Conservation (phyloP, 2,329 filamentous ascomycete genomes). For the Colletotrichum sp. region DNA sequence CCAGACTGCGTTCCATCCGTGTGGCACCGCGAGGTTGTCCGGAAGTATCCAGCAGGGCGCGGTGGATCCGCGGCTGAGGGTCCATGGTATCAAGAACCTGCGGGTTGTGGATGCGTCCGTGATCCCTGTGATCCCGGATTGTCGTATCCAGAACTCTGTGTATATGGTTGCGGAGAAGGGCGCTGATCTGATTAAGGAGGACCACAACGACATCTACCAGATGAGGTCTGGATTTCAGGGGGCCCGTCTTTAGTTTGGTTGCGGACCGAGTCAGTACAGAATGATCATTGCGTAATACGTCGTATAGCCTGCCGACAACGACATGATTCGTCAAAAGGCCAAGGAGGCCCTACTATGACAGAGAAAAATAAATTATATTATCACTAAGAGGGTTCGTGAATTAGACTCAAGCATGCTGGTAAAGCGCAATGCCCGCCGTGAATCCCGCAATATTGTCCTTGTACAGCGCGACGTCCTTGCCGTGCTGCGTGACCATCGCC, state of each 20-base stretch:
- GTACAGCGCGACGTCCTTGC: slow-evolving; percentile 36
- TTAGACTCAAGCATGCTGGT: slow-evolving; percentile 17
- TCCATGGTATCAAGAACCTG: no score
- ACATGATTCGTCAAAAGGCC: background rate
- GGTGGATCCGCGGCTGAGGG: no score
- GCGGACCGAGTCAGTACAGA: background rate
- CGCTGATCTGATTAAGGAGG: background rate
- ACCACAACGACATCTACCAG: background rate
- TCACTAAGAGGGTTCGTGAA: background rate
- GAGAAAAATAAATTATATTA: background rate
- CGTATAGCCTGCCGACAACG: accelerated
- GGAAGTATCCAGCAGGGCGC: no score
- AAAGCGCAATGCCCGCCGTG: slow-evolving; percentile 40
- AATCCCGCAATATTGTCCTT: slow-evolving; percentile 44
- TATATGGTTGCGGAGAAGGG: background rate
- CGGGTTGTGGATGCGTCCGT: no score
- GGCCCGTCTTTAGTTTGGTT: background rate
- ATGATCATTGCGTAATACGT: background rate
- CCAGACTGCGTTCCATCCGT: no score
- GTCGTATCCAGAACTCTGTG: background rate
- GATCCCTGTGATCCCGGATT: background rate
- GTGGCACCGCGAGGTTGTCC: no score
- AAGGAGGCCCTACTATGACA: background rate
- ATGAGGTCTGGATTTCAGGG: background rate
- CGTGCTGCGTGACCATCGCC: slow-evolving; percentile 43